Evolutionary conservation across 331 rosid species (phyloP), one percentile per base, ranked within the genome.

Genomic region (Rhamnella rubrinervis): DNA sequence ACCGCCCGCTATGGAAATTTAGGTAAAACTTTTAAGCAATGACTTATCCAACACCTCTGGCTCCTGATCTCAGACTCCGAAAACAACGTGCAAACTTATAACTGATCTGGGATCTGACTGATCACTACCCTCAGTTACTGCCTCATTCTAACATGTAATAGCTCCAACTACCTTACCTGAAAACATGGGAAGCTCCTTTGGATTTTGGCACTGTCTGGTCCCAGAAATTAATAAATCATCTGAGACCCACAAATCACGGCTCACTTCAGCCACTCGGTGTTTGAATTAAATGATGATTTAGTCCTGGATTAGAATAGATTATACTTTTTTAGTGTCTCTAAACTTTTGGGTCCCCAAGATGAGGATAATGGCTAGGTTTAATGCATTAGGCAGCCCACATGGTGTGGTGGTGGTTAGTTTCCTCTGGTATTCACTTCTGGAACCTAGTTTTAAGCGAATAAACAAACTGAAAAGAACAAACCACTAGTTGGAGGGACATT

Each of bases 361-460:
- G 58, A 35, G 68, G 75, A 61, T 35, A 51, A 51, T 52, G 38
- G 60, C 35, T 18, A 1, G 16, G 11, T 20, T 31, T 37, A 55
- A 20, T 38, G 23, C 6, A 23, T 1, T 18, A 18, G 59, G 51
- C 75, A 71, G 61, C 63, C 57, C 76, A 72, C 57, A 46, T 63
- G 64, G 62, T 9, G 44, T 63, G 64, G 62, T 9, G 44, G 41
- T 40, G 53, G 63, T n/a, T n/a, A n/a, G n/a, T 64, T 53, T 10
- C 28, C 53, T 72, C 46, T 3, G 12, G 10, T 20, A 1, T 2
- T 15, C 56, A 68, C 73, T 41, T 57, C 40, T 68, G 73, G 47
- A 53, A 31, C 52, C 44, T 7, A 67, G 52, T 52, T 50, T 47
- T 17, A 31, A 31, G 65, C n/a, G 49, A 38, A 12, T 2, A 18